Evolutionary conservation across 805 yeast species (phyloP).

Genomic region (Lipomyces starkeyi): DNA sequence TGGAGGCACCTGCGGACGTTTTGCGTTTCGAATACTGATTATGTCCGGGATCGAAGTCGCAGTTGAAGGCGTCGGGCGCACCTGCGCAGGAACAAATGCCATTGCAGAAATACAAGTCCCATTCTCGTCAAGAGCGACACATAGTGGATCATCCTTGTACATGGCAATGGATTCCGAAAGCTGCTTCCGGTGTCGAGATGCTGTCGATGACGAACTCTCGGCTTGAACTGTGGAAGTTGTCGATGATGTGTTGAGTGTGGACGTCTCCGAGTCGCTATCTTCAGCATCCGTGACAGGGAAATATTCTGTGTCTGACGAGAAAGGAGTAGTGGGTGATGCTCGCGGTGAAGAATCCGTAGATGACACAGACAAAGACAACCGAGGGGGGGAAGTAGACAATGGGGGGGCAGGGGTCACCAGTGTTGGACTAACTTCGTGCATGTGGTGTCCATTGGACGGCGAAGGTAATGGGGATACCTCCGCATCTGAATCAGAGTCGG

Average conservation of each 20-base stretch:
- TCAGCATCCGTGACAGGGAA: constrained; percentile 25
- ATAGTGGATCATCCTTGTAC: constrained; percentile 35
- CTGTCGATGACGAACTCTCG: not conserved
- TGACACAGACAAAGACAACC: constrained; percentile 26
- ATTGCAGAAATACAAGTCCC: constrained; percentile 36
- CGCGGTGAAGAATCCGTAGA: constrained; percentile 30
- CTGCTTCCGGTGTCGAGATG: constrained; percentile 32
- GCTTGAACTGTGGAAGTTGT: constrained; percentile 14
- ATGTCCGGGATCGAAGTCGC: constrained; percentile 13
- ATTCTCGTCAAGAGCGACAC: constrained; percentile 36
- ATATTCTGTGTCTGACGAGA: constrained; percentile 22
- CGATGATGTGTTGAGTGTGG: constrained; percentile 18
- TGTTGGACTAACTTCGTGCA: not conserved
- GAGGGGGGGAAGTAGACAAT: constrained; percentile 21
- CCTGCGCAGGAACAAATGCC: constrained; percentile 26
- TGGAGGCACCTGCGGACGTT: constrained; percentile 2
- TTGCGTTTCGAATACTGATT: not conserved
- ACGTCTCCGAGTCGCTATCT: constrained; percentile 19
- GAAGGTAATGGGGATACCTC: not conserved
- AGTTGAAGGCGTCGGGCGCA: not conserved
- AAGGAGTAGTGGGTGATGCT: constrained; percentile 25
- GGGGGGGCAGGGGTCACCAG: not conserved
- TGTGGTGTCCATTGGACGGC: not conserved
- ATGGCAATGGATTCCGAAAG: constrained; percentile 27
- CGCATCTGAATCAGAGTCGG: constrained; percentile 16